These are phyloP conservation scores for Dictyostelium brefeldianum DNA, from an alignment of 78 protist species.

Conservation along the genomic window DNA sequence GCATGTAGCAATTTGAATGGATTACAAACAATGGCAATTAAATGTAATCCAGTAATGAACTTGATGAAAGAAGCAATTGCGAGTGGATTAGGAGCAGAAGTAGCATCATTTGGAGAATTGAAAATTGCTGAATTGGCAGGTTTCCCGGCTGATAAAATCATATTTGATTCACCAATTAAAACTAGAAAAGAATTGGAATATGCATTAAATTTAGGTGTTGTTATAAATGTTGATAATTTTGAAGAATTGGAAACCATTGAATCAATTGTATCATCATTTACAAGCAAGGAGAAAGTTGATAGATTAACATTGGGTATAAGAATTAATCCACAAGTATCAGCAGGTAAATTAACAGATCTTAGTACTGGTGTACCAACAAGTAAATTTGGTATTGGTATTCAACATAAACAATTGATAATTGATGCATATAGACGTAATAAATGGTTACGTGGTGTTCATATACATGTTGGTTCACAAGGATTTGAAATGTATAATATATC, in stretches of 20 bases:
- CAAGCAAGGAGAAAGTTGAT: background rate
- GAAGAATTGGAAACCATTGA: constrained; percentile 55
- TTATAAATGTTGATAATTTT: constrained; percentile 59
- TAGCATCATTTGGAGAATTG: constrained; percentile 77
- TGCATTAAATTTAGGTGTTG: constrained; percentile 64
- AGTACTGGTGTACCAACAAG: constrained; percentile 76
- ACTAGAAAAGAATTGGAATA: constrained; percentile 57
- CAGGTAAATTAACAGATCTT: constrained; percentile 54
- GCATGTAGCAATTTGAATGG: constrained; percentile 32
- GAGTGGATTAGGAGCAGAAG: constrained; percentile 70
- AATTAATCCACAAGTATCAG: constrained; percentile 70
- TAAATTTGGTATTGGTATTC: constrained; percentile 80
- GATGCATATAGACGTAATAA: background rate
- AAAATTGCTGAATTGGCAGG: constrained; percentile 62
- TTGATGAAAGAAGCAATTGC: constrained; percentile 64
- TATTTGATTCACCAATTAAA: constrained; percentile 78
- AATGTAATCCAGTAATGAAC: constrained; percentile 61
- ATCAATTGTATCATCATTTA: constrained; percentile 20
- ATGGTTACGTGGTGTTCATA: constrained; percentile 41
- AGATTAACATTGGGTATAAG: constrained; percentile 32
- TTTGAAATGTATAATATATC: constrained; percentile 50
- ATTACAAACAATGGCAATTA: constrained; percentile 76
- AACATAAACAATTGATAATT: constrained; percentile 22
- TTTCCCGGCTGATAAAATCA: constrained; percentile 43
- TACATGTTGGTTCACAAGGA: constrained; percentile 79